A percentile compares a stretch with the other conserved stretches of the same genome.
These are phyloP conservation scores for Tulasnella sp. DNA, from an alignment of 768 basidiomycete genomes.

Conservation along the genomic window DNA sequence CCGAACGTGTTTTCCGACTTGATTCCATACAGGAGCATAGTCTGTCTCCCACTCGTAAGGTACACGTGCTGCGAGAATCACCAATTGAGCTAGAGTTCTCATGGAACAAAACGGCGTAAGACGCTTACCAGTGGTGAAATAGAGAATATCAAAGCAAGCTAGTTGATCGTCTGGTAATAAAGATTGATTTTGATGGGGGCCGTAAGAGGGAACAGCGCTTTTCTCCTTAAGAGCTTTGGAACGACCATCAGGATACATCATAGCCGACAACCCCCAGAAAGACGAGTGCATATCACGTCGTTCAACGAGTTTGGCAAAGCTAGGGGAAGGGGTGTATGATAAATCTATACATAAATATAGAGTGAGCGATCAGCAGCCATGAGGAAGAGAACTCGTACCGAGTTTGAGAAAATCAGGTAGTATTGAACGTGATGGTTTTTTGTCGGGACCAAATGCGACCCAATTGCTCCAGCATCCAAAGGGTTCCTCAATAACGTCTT, in stretches of 20 bases:
- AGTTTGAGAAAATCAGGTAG: not conserved
- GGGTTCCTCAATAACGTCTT: not conserved
- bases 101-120: not conserved
- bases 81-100: not conserved
- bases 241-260: slow-evolving; percentile 16
- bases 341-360: not conserved
- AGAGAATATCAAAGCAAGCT: slow-evolving; percentile 19
- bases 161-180: slow-evolving; percentile 20
- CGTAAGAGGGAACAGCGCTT: not conserved
- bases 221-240: not conserved
- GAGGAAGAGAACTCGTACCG: not conserved
- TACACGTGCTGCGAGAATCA: not conserved
- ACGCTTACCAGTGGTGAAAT: slow-evolving; percentile 3
- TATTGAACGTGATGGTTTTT: not conserved
- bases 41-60: slow-evolving; percentile 20
- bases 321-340: not conserved
- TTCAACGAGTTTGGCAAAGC: not conserved
- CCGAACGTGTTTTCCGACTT: slow-evolving; percentile 13
- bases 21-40: slow-evolving; percentile 18
- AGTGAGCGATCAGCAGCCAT: not conserved
- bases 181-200: not conserved
- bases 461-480: slow-evolving; percentile 14
- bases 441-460: not conserved
- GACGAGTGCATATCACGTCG: slow-evolving; percentile 9
- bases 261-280: slow-evolving; percentile 19